Evolutionary conservation across 1,284 basidiomycete species (phyloP).

Genomic region (Cryptococcus hybrid): DNA sequence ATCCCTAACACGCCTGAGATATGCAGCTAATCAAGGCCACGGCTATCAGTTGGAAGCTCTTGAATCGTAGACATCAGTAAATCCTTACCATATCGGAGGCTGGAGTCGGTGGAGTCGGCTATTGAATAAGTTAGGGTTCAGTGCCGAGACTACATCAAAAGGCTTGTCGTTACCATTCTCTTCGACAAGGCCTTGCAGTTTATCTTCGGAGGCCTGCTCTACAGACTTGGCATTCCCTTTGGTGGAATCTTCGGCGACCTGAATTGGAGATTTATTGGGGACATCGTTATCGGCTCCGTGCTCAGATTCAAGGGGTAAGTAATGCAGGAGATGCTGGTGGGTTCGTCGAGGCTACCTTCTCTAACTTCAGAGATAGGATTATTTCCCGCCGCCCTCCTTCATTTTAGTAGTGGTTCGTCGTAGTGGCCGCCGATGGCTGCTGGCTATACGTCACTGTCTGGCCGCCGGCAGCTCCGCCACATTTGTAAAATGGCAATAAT

Average conservation of each 20-base stretch:
- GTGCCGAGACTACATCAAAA: not conserved
- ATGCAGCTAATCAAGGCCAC: conserved; percentile 60
- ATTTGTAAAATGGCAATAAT: too few relatives aligned
- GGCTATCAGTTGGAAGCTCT: not conserved
- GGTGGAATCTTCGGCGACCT: not conserved
- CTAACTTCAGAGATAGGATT: too few relatives aligned
- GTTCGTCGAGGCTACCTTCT: too few relatives aligned
- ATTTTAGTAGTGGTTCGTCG: too few relatives aligned
- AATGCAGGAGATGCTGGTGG: too few relatives aligned
- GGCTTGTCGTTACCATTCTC: conserved; percentile 22
- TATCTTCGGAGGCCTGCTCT: conserved; percentile 11
- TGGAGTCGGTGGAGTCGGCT: conserved; percentile 49
- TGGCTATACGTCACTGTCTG: too few relatives aligned
- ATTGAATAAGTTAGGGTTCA: not conserved
- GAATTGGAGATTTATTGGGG: too few relatives aligned
- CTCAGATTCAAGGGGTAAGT: too few relatives aligned
- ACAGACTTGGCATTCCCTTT: conserved; percentile 2
- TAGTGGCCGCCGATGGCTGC: too few relatives aligned
- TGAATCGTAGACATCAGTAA: not conserved
- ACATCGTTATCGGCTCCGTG: too few relatives aligned
- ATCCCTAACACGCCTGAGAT: conserved; percentile 73
- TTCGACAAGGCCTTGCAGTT: conserved; percentile 50
- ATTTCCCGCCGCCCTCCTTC: too few relatives aligned
- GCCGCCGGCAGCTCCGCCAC: too few relatives aligned
- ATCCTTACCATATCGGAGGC: conserved; percentile 46